A percentile compares a stretch with the other conserved stretches of the same genome.
These are phyloP conservation scores for Thoreauomyces humboldtii DNA, from an alignment of 192 early-diverging fungal species.

Conservation along the genomic window DNA sequence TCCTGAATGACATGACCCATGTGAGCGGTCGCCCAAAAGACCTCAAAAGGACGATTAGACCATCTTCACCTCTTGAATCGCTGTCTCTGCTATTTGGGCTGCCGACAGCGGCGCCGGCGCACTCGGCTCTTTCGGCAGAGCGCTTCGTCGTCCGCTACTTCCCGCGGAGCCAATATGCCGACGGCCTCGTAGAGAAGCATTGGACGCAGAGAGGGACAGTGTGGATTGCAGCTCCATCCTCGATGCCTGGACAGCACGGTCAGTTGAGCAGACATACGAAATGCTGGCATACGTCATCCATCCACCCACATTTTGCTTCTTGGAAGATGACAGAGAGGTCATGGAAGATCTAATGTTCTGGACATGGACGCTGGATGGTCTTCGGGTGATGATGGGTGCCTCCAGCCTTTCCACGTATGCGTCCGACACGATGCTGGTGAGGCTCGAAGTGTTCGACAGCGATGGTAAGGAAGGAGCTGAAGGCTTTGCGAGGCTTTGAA, in stretches of 20 bases:
- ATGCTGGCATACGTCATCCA: background rate
- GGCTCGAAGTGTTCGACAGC: conserved; percentile 3
- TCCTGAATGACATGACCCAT: background rate
- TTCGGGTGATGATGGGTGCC: background rate
- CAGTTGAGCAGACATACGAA: background rate
- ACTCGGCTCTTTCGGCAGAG: background rate
- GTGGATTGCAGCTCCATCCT: conserved; percentile 11
- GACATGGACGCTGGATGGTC: background rate
- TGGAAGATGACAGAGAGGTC: background rate
- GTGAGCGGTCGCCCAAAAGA: background rate
- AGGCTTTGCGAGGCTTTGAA: background rate
- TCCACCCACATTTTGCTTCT: background rate
- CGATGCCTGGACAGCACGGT: background rate
- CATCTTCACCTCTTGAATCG: conserved; percentile 41
- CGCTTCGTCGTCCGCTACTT: conserved; percentile 2
- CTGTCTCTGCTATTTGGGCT: conserved; percentile 31
- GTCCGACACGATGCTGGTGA: background rate
- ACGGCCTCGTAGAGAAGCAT: background rate
- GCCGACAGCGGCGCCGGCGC: conserved; percentile 15
- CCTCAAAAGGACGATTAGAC: background rate
- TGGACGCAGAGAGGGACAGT: conserved; percentile 11
- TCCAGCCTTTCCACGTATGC: background rate
- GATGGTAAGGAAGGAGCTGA: background rate
- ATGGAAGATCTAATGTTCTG: background rate
- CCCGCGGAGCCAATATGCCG: background rate